Evolutionary conservation across 768 basidiomycete genomes (phyloP).

Genomic region (Hericium erinaceus): DNA sequence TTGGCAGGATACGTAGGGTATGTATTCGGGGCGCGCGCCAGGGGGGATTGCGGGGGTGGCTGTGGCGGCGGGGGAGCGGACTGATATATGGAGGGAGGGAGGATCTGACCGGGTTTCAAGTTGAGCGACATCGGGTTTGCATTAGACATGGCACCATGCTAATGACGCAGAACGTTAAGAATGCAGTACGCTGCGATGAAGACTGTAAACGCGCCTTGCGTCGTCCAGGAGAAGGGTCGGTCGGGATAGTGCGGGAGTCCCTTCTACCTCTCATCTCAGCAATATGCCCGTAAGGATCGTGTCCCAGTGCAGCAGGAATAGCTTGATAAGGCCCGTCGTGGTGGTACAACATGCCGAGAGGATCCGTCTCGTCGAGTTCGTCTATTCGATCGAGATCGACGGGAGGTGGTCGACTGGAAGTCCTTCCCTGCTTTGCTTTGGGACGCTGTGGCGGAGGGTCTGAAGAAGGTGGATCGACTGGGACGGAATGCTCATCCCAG

Average conservation of each 20-base stretch:
- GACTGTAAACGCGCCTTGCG: not conserved
- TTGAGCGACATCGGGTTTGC: constrained; percentile 18
- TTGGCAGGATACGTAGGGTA: constrained; percentile 2
- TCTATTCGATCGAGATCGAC: constrained; percentile 59
- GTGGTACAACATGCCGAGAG: constrained; percentile 53
- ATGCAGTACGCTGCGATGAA: not conserved
- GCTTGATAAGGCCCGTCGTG: constrained; percentile 74
- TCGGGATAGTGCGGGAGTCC: constrained; percentile 6
- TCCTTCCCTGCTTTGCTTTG: constrained; percentile 17
- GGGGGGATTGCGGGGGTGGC: constrained; percentile 5
- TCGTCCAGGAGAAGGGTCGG: not conserved
- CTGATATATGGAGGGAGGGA: constrained; percentile 15
- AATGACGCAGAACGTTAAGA: not conserved
- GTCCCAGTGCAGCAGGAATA: constrained; percentile 20
- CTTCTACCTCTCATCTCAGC: constrained; percentile 3
- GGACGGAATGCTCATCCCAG: not conserved
- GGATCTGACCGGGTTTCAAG: constrained; percentile 24
- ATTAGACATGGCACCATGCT: not conserved
- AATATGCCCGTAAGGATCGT: not conserved
- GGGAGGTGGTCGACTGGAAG: constrained; percentile 18
- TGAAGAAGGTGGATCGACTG: not conserved
- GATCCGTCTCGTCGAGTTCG: constrained; percentile 69
- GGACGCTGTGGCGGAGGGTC: constrained; percentile 6
- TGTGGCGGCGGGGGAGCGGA: not conserved
- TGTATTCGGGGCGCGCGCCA: constrained; percentile 2